These are phyloP conservation scores for Neospora caninum DNA, from an alignment of 169 alveolate genomes.

Conservation along the genomic window DNA sequence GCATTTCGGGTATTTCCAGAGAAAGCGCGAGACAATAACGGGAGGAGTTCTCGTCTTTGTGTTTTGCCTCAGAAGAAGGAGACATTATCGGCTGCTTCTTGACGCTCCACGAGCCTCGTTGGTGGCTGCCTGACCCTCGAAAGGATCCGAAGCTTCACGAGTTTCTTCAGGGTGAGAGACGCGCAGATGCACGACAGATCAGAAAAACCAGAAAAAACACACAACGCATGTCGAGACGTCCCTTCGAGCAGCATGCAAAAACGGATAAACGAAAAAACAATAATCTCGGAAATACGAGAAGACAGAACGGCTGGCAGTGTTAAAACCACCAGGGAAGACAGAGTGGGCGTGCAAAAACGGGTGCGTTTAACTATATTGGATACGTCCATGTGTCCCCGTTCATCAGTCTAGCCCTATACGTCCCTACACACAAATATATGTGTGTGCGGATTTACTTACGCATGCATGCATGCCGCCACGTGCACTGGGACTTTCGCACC, in stretches of 20 bases:
- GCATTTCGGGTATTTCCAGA: no score
- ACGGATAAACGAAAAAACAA: no score
- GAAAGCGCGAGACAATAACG: no score
- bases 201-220: background rate
- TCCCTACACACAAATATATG: background rate
- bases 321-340: no score
- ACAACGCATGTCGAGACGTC: no score
- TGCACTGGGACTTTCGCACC: no score
- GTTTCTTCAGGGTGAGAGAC: slow-evolving; percentile 74
- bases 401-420: background rate
- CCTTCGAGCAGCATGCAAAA: no score
- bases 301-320: no score
- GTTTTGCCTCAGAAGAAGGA: slow-evolving; percentile 70
- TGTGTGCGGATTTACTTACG: background rate
- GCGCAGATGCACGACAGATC: background rate
- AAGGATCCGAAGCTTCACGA: slow-evolving; percentile 82
- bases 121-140: slow-evolving; percentile 82
- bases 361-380: background rate
- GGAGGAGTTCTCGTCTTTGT: slow-evolving; percentile 40
- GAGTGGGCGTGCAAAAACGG: no score
- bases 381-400: background rate
- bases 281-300: no score
- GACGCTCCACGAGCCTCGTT: slow-evolving; percentile 70
- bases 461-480: no score
- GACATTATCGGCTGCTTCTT: slow-evolving; percentile 70